Evolutionary conservation across 495 filamentous ascomycete genomes (phyloP).

Genomic region (Aspergillus kassunensis): DNA sequence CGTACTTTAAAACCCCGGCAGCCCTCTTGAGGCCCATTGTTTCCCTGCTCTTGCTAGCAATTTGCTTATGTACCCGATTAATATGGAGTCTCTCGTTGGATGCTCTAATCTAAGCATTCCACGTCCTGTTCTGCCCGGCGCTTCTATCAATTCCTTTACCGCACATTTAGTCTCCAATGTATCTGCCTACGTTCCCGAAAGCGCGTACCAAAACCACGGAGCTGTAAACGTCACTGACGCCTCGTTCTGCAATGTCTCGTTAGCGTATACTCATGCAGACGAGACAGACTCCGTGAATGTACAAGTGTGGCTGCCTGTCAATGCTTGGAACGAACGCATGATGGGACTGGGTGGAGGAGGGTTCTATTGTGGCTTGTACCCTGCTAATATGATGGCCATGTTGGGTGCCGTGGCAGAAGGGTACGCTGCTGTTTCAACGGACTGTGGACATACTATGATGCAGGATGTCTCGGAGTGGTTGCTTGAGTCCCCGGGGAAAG

Average conservation of each 20-base stretch:
- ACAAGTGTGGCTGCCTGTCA: slow-evolving; percentile 35
- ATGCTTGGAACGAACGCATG: slow-evolving; percentile 38
- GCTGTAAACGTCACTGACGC: slow-evolving; percentile 5
- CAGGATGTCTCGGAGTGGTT: slow-evolving; percentile 27
- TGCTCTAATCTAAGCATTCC: slow-evolving; percentile 4
- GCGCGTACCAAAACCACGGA: slow-evolving; percentile 8
- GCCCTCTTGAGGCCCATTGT: too few relatives aligned
- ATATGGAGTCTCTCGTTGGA: not conserved
- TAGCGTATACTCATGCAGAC: slow-evolving; percentile 40
- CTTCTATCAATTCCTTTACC: not conserved
- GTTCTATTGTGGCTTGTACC: slow-evolving; percentile 23
- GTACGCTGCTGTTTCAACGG: slow-evolving; percentile 39
- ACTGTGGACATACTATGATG: slow-evolving; percentile 30
- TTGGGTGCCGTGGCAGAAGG: slow-evolving; percentile 29
- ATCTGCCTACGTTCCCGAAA: not conserved
- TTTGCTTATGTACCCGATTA: too few relatives aligned
- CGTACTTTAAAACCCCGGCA: not conserved
- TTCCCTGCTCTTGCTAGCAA: too few relatives aligned
- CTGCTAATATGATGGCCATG: slow-evolving; percentile 21
- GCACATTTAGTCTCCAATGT: not conserved
- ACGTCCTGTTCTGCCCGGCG: not conserved
- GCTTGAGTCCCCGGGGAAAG: slow-evolving; percentile 34
- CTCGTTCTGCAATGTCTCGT: slow-evolving; percentile 40
- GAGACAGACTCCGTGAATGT: slow-evolving; percentile 32
- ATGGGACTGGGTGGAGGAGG: slow-evolving; percentile 43